Evolutionary conservation across 768 basidiomycete genomes (phyloP), one percentile per base, ranked within the genome.

Genomic region (Suillus brevipes): DNA sequence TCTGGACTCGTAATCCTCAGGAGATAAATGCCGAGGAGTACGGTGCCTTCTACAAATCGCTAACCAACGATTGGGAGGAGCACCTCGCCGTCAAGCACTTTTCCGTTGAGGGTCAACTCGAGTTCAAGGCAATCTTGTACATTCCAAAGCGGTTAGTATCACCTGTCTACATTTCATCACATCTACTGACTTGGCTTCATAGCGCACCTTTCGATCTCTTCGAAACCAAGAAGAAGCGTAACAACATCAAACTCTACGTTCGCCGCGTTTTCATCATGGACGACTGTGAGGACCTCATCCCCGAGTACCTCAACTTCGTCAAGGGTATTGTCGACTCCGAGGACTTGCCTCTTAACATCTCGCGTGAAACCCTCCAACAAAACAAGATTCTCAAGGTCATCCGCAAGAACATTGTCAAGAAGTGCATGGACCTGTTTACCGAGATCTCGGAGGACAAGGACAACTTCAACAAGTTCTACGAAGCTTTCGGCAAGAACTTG

Each of bases 231-330:
- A 99, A 99, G 92, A 99, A 99, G 89, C 94, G 97, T 74, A 98
- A 98, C 88, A 99, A 99, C 91, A 99, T 99, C 87, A 99, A 99
- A 84, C 95, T 99, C 78, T 99, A 99, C 78, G 97, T 99, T 72
- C 94, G 97, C 84, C 95, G 97, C 64, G 97, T 99, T 75, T 99
- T 99, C 87, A 99, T 99, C 87, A 98, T 97, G 94, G 97, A 99
- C 81, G 96, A 97, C 80, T 99, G 97, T 78, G 97, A 99, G 84
- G 97, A 99, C 75, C 84, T 97, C 77, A 99, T 97, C 75, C 97
- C 97, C 71, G 97, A 99, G 79, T 99, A 99, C 86, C 94, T 98
- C 80, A 98, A 98, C 87, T 99, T 98, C 79, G 89, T 98, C 83
- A 97, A 97, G 88, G 95, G 95, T 85, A 98, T 99, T 77, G 97